phyloP scores from a whole-genome alignment of 2,329 filamentous ascomycete genomes.

The Blastomyces percursus region DNA sequence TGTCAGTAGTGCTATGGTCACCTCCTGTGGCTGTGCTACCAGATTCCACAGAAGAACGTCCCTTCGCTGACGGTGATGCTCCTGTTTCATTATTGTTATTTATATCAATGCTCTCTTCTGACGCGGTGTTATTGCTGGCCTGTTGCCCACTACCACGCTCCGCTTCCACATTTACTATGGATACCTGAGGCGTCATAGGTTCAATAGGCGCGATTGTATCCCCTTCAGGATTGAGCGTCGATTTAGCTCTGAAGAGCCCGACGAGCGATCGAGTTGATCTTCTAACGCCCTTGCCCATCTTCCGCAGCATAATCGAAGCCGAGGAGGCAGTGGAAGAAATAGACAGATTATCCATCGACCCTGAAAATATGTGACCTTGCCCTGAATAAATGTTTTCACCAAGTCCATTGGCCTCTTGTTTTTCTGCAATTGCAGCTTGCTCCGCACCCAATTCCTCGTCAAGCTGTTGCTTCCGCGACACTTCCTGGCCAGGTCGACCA shows the following conservation, averaged over 20 bases:
- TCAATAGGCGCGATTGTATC: slow-evolving; percentile 51
- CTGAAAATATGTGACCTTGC: slow-evolving; percentile 69
- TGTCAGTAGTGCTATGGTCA: slow-evolving; percentile 36
- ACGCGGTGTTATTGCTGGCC: slow-evolving; percentile 24
- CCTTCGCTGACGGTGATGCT: background rate
- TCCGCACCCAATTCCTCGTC: slow-evolving; percentile 70
- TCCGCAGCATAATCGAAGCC: slow-evolving; percentile 54
- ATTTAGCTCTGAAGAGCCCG: slow-evolving; percentile 90
- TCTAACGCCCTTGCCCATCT: slow-evolving; percentile 99
- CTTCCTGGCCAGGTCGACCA: slow-evolving; percentile 39
- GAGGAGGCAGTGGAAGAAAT: slow-evolving; percentile 41
- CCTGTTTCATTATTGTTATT: background rate
- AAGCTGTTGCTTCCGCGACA: slow-evolving; percentile 54
- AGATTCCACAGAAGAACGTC: slow-evolving; percentile 11
- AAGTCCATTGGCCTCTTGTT: slow-evolving; percentile 84
- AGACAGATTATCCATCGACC: slow-evolving; percentile 81
- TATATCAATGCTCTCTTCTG: background rate
- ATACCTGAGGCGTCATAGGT: slow-evolving; percentile 70
- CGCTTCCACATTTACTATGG: slow-evolving; percentile 91
- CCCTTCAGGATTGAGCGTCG: slow-evolving; percentile 63
- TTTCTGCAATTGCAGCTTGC: slow-evolving; percentile 79
- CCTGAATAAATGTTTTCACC: slow-evolving; percentile 90
- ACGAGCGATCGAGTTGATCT: slow-evolving; percentile 83
- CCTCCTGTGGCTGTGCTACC: slow-evolving; percentile 1
- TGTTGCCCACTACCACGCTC: slow-evolving; percentile 75